Percentiles rank a stretch among this genome's conserved stretches.
phyloP scores from a whole-genome alignment of 495 filamentous ascomycete genomes.

The Bombardia bombarda region DNA sequence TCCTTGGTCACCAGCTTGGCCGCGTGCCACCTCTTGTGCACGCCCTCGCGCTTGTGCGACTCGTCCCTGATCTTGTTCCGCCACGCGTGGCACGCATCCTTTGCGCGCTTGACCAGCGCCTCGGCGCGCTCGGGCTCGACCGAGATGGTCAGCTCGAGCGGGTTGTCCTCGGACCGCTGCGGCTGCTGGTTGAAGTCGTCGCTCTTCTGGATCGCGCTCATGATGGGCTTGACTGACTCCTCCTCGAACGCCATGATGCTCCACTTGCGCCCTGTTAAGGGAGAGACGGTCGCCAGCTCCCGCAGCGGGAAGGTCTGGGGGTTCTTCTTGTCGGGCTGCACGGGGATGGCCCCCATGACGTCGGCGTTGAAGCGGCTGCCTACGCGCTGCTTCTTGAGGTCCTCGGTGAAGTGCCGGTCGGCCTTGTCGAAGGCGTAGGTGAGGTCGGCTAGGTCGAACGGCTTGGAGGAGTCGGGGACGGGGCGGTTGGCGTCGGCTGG shows the following conservation, averaged over 20 bases:
- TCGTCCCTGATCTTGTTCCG: slow-evolving; percentile 49
- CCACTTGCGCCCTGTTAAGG: slow-evolving; percentile 59
- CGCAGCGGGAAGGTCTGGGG: slow-evolving; percentile 44
- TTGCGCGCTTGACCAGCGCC: slow-evolving; percentile 49
- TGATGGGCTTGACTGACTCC: slow-evolving; percentile 62
- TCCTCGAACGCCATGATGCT: slow-evolving; percentile 49
- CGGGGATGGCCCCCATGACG: slow-evolving; percentile 54
- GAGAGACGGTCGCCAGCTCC: slow-evolving; percentile 70
- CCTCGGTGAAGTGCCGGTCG: slow-evolving; percentile 48
- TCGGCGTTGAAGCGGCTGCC: slow-evolving; percentile 62
- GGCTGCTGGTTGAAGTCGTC: slow-evolving; percentile 62
- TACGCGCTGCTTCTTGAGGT: slow-evolving; percentile 51
- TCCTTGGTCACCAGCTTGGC: slow-evolving; percentile 53
- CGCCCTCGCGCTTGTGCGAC: slow-evolving; percentile 49
- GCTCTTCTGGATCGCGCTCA: slow-evolving; percentile 59
- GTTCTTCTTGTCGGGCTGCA: slow-evolving; percentile 47
- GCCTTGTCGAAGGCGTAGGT: slow-evolving; percentile 49
- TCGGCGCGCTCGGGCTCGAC: slow-evolving; percentile 57
- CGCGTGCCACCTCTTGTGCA: slow-evolving; percentile 58
- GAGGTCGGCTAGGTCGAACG: slow-evolving; percentile 60
- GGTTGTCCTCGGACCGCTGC: slow-evolving; percentile 57
- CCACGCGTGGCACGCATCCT: slow-evolving; percentile 50
- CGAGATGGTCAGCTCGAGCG: slow-evolving; percentile 61
- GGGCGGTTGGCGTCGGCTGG: slow-evolving; percentile 12
- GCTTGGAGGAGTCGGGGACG: slow-evolving; percentile 38